Conservation (phyloP, 129 eudicot species). For the Lactuca saligna region DNA sequence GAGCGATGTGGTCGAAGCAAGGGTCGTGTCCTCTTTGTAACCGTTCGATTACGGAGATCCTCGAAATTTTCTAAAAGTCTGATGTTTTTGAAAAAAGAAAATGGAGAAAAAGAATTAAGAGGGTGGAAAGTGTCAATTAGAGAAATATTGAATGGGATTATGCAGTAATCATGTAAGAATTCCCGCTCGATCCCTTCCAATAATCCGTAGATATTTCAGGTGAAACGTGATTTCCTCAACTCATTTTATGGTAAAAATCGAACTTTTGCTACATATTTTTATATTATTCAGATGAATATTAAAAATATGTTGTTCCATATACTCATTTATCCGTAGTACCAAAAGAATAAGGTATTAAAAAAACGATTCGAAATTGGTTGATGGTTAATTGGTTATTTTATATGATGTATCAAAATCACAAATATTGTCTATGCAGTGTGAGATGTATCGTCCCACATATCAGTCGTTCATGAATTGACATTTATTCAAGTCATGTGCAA, state of each 20-base stretch:
- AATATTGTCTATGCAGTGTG: too few relatives aligned
- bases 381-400: too few relatives aligned
- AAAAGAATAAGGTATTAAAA: too few relatives aligned
- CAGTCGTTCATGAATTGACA: too few relatives aligned
- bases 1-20: conserved; percentile 48
- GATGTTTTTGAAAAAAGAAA: not conserved
- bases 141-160: conserved; percentile 12
- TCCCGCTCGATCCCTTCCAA: not conserved
- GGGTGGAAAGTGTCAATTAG: conserved; percentile 14
- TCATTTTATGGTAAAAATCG: not conserved
- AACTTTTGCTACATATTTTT: too few relatives aligned
- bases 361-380: too few relatives aligned
- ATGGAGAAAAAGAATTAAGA: not conserved
- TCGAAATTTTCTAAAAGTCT: conserved; percentile 42
- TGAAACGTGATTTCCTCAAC: not conserved
- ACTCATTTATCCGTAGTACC: too few relatives aligned
- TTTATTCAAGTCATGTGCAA: too few relatives aligned
- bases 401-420: too few relatives aligned
- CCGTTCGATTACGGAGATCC: conserved; percentile 44
- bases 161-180: not conserved
- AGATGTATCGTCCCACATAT: too few relatives aligned
- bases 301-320: too few relatives aligned
- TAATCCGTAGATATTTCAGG: not conserved
- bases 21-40: conserved; percentile 57
- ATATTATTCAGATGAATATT: not conserved